These are phyloP conservation scores for Zymoseptoria brevis DNA, from an alignment of 2,329 filamentous ascomycete species.

Conservation along the genomic window DNA sequence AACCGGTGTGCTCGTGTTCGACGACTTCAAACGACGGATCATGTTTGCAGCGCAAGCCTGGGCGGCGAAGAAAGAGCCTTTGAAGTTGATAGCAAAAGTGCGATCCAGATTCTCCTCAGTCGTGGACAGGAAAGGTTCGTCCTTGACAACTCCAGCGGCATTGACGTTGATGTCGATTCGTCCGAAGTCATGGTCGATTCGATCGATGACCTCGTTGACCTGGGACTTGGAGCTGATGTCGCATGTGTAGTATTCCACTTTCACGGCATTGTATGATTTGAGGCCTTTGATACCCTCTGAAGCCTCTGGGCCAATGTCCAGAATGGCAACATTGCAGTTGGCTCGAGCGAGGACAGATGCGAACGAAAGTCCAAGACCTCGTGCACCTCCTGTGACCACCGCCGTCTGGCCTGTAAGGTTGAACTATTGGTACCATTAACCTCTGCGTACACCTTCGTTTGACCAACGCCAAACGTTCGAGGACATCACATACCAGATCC, in stretches of 20 bases:
- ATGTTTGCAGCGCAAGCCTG: slow-evolving; percentile 25
- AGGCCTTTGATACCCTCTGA: slow-evolving; percentile 1
- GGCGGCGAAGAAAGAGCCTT: slow-evolving; percentile 20
- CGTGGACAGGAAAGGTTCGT: slow-evolving; percentile 24
- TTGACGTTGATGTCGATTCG: slow-evolving; percentile 16
- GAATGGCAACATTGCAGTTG: slow-evolving; percentile 2
- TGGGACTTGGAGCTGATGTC: slow-evolving; percentile 5
- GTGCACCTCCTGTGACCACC: slow-evolving; percentile 36
- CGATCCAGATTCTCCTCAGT: slow-evolving; percentile 16
- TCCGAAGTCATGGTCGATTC: slow-evolving; percentile 4
- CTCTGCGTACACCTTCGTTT: background rate
- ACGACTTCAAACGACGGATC: slow-evolving; percentile 4
- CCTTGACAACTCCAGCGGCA: slow-evolving; percentile 24
- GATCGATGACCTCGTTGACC: slow-evolving; percentile 3
- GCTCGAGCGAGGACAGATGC: slow-evolving; percentile 3
- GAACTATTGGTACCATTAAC: slow-evolving; percentile 17
- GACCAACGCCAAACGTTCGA: background rate
- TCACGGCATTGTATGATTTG: background rate
- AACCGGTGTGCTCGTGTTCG: slow-evolving; percentile 25
- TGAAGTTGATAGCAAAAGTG: slow-evolving; percentile 20
- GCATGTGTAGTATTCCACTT: slow-evolving; percentile 5
- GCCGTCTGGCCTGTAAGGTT: slow-evolving; percentile 28
- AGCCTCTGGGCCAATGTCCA: slow-evolving; percentile 1
- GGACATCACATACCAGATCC: slow-evolving; percentile 7
- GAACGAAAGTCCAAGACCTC: slow-evolving; percentile 32